A percentile compares a stretch with the other conserved stretches of the same genome.
Evolutionary conservation across 257 asterid genomes (phyloP).

Genomic region (Solanum sitiens): DNA sequence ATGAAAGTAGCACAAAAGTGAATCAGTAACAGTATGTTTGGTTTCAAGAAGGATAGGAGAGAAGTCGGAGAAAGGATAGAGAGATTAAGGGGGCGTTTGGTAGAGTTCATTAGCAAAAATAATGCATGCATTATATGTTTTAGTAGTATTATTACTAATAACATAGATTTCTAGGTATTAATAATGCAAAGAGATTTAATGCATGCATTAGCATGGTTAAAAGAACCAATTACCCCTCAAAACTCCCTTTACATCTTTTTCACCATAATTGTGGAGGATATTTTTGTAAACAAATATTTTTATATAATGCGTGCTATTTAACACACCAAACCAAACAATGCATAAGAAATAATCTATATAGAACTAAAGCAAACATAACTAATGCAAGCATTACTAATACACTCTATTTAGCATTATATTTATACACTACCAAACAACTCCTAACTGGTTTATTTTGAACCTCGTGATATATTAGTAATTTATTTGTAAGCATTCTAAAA

Average conservation of each 20-base stretch:
- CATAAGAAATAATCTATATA: neutral
- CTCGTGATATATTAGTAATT: neutral
- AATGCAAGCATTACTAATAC: neutral
- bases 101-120: neutral
- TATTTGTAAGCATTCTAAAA: neutral
- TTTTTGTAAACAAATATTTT: neutral
- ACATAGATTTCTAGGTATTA: neutral
- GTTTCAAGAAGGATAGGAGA: neutral
- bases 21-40: neutral
- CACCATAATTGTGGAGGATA: neutral
- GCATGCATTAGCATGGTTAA: neutral
- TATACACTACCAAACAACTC: neutral
- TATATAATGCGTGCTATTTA: neutral
- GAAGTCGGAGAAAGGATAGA: neutral
- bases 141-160: neutral
- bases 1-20: neutral
- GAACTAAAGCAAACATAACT: neutral
- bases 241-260: neutral
- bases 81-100: neutral
- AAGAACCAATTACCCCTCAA: neutral
- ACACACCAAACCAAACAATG: neutral
- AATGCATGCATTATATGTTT: neutral
- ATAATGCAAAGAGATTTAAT: neutral
- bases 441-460: neutral
- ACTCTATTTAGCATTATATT: neutral